These are phyloP conservation scores for Pseudogymnoascus sp. DNA, from an alignment of 2,329 filamentous ascomycete genomes.

Conservation along the genomic window DNA sequence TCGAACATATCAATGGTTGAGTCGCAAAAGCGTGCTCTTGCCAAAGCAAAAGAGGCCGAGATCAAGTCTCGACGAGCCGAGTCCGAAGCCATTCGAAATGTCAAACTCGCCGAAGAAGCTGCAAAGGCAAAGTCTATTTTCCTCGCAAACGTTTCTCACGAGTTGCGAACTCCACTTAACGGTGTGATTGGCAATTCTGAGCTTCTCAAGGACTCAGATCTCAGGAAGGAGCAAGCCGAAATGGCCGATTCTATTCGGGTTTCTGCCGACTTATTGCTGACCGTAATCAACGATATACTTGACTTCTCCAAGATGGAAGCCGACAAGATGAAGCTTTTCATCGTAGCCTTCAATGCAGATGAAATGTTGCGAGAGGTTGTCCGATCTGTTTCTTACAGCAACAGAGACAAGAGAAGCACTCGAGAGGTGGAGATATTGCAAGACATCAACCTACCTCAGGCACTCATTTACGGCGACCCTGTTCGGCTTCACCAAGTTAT, in stretches of 20 bases:
- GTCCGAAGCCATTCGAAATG: constrained; percentile 67
- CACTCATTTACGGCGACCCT: constrained; percentile 63
- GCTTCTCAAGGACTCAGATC: constrained; percentile 64
- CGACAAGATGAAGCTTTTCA: constrained; percentile 74
- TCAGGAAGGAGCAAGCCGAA: constrained; percentile 70
- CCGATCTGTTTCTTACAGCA: constrained; percentile 57
- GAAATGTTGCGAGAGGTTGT: constrained; percentile 59
- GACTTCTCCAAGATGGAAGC: constrained; percentile 94
- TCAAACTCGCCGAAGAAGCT: constrained; percentile 74
- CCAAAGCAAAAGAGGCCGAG: constrained; percentile 64
- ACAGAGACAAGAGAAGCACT: constrained; percentile 53
- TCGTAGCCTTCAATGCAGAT: constrained; percentile 58
- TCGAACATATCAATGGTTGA: constrained; percentile 72
- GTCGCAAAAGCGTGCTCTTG: constrained; percentile 65
- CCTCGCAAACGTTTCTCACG: constrained; percentile 71
- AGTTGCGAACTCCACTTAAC: constrained; percentile 74
- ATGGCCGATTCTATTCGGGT: constrained; percentile 82
- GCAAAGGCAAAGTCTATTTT: constrained; percentile 79
- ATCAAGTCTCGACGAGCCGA: constrained; percentile 70
- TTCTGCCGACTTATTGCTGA: constrained; percentile 77
- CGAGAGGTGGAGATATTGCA: constrained; percentile 57
- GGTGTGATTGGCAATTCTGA: constrained; percentile 87
- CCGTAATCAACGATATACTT: constrained; percentile 92
- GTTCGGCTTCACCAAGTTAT: constrained; percentile 60
- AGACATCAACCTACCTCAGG: constrained; percentile 58